Percentiles rank a stretch among this genome's conserved stretches.
These are phyloP conservation scores for rapeseed (Brassica napus) DNA, from an alignment of 345 rosid species.

Conservation along the genomic window DNA sequence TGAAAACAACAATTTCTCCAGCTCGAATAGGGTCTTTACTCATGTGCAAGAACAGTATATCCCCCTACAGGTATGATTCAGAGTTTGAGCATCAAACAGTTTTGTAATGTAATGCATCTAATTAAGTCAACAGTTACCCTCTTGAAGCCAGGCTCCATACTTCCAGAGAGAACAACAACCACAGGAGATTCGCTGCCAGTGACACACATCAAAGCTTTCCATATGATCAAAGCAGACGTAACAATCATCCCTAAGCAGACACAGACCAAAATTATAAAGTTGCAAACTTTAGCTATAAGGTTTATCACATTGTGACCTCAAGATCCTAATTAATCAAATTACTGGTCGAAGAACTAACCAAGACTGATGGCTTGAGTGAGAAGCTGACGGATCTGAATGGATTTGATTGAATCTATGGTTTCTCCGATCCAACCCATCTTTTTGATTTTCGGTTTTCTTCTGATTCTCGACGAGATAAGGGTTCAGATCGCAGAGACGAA, in stretches of 20 bases:
- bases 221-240: conserved; percentile 63
- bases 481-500: conserved; percentile 26
- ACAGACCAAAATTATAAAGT: not conserved
- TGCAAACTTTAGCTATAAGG: not conserved
- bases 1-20: conserved; percentile 68
- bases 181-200: conserved; percentile 75
- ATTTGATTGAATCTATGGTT: conserved; percentile 47
- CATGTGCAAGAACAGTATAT: conserved; percentile 65
- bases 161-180: conserved; percentile 71
- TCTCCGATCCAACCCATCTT: conserved; percentile 45
- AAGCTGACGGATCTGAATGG: conserved; percentile 50
- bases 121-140: conserved; percentile 38
- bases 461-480: not conserved
- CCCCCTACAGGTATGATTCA: conserved; percentile 51
- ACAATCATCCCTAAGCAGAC: conserved; percentile 53
- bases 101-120: not conserved
- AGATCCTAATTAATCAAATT: not conserved
- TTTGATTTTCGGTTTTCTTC: not conserved
- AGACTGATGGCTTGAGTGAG: conserved; percentile 54
- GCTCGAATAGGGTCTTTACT: conserved; percentile 68
- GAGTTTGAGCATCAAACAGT: not conserved
- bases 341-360: conserved; percentile 42
- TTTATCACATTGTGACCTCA: not conserved
- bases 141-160: conserved; percentile 86
- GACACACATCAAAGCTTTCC: conserved; percentile 71